Evolutionary conservation across 2,329 filamentous ascomycete species (phyloP).

Genomic region (Basipetospora chlamydospora): DNA sequence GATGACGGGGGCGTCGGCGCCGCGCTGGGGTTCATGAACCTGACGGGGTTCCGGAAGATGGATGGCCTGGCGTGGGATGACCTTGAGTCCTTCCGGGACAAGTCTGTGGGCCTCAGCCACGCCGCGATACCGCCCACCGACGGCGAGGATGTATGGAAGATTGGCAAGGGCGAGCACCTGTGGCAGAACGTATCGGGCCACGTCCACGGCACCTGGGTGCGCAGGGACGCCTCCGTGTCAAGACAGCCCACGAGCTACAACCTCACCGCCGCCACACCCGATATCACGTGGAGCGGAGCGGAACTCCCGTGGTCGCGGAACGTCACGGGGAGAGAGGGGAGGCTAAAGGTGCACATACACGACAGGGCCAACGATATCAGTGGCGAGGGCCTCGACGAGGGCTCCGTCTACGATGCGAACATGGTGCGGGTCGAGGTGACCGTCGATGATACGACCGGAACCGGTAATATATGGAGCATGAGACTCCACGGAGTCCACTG

Average conservation of each 20-base stretch:
- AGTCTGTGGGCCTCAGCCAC: slow-evolving; percentile 46
- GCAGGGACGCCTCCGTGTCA: slow-evolving; percentile 32
- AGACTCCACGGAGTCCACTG: slow-evolving; percentile 76
- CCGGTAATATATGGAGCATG: slow-evolving; percentile 65
- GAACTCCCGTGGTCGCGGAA: slow-evolving; percentile 60
- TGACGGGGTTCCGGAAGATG: slow-evolving; percentile 61
- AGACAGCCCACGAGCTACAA: slow-evolving; percentile 41
- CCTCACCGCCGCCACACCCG: slow-evolving; percentile 48
- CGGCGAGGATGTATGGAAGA: slow-evolving; percentile 25
- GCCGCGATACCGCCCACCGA: slow-evolving; percentile 31
- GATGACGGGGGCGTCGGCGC: slow-evolving; percentile 7
- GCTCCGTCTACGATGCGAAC: slow-evolving; percentile 41
- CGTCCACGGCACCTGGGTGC: slow-evolving; percentile 62
- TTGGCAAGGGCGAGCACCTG: slow-evolving; percentile 26
- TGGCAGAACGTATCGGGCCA: slow-evolving; percentile 71
- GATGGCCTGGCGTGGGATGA: slow-evolving; percentile 71
- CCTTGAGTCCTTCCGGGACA: slow-evolving; percentile 49
- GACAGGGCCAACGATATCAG: slow-evolving; percentile 15
- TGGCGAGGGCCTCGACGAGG: slow-evolving; percentile 28
- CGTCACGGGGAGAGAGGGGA: slow-evolving; percentile 58
- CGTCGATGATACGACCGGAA: slow-evolving; percentile 53
- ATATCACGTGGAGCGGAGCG: slow-evolving; percentile 46
- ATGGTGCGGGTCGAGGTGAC: slow-evolving; percentile 51
- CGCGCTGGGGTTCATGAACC: slow-evolving; percentile 39
- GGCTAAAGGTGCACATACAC: slow-evolving; percentile 30